Evolutionary conservation across 106 monocot species (phyloP).

Genomic region (Dioscorea dumetorum): DNA sequence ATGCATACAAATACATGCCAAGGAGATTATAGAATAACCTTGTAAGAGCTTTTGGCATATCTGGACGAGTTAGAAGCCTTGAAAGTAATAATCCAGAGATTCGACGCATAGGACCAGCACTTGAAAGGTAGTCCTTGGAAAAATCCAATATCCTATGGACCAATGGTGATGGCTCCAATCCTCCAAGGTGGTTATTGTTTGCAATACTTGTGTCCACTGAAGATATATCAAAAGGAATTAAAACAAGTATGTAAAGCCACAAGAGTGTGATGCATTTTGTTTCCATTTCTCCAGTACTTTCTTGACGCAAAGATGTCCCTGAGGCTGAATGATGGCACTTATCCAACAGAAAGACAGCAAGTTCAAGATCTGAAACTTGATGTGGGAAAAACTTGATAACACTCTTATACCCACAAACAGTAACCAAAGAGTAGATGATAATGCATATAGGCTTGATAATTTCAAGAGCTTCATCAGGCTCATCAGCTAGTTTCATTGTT

Average conservation of each 20-base stretch:
- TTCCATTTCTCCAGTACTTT: conserved; percentile 99
- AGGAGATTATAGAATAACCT: conserved; percentile 31
- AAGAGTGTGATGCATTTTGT: conserved; percentile 80
- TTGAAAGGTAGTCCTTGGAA: conserved; percentile 83
- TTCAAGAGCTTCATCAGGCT: conserved; percentile 34
- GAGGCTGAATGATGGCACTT: conserved; percentile 43
- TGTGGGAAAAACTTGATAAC: conserved; percentile 92
- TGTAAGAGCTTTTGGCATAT: conserved; percentile 63
- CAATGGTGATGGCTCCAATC: conserved; percentile 46
- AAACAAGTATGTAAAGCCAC: conserved; percentile 94
- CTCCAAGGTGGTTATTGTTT: conserved; percentile 16
- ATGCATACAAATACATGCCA: too few relatives aligned
- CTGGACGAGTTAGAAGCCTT: conserved; percentile 92
- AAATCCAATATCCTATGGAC: conserved; percentile 76
- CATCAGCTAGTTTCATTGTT: conserved; percentile 27
- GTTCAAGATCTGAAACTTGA: conserved; percentile 95
- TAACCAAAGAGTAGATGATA: conserved; percentile 76
- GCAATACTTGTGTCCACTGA: conserved; percentile 74
- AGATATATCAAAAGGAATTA: conserved; percentile 95
- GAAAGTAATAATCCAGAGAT: conserved; percentile 87
- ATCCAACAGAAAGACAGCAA: conserved; percentile 74
- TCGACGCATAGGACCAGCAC: conserved; percentile 92
- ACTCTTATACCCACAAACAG: conserved; percentile 90
- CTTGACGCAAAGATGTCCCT: conserved; percentile 58
- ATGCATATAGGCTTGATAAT: conserved; percentile 77